phyloP scores from a whole-genome alignment of 805 yeast species.

The Tetrapisispora iriomotensis region DNA sequence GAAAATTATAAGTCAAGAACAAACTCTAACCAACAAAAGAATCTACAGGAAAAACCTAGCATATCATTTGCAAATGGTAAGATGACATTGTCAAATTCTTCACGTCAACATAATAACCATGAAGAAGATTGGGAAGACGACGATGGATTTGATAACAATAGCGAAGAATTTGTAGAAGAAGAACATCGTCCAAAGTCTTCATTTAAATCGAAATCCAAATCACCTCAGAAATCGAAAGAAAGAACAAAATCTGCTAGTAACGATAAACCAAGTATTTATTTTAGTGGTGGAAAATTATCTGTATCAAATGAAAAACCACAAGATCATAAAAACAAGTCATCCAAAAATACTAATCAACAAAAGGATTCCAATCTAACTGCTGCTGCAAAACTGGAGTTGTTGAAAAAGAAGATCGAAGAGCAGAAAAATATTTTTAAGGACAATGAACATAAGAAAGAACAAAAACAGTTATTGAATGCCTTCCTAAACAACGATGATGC shows the following conservation, averaged over 20 bases:
- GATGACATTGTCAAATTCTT: not conserved
- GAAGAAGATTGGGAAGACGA: not conserved
- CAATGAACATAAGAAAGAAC: slow-evolving; percentile 20
- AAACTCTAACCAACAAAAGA: too few species aligned
- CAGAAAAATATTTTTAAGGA: slow-evolving; percentile 19
- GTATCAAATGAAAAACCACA: not conserved
- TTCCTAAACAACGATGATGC: slow-evolving; percentile 21
- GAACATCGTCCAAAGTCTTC: not conserved
- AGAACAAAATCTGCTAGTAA: not conserved
- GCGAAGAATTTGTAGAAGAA: not conserved
- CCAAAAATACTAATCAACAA: not conserved
- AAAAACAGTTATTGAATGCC: slow-evolving; percentile 19
- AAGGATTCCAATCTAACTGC: not conserved
- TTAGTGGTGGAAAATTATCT: slow-evolving; percentile 2
- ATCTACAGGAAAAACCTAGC: not conserved
- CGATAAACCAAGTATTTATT: not conserved
- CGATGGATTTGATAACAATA: not conserved
- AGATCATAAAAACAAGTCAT: not conserved
- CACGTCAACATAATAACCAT: too few species aligned
- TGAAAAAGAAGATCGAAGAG: slow-evolving; percentile 25
- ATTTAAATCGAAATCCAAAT: not conserved
- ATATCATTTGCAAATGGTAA: slow-evolving; percentile 2
- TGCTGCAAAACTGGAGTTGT: slow-evolving; percentile 10
- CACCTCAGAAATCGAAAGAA: not conserved
- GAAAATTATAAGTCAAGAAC: not conserved